A percentile compares a stretch with the other conserved stretches of the same genome.
phyloP scores from a whole-genome alignment of 805 yeast genomes.

The Ogataea corticis region DNA sequence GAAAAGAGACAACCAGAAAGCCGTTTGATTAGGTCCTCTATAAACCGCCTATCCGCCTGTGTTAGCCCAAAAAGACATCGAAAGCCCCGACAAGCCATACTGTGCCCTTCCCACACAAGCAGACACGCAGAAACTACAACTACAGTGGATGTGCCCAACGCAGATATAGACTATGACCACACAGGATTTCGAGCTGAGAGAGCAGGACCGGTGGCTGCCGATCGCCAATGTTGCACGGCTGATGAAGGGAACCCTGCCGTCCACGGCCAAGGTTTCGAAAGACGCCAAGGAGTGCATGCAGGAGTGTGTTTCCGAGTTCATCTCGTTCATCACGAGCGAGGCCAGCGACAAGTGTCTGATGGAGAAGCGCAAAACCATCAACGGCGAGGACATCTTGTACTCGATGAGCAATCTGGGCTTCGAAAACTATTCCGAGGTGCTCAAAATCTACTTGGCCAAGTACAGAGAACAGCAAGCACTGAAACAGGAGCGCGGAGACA shows the following conservation, averaged over 20 bases:
- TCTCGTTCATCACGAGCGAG: slow-evolving; percentile 66
- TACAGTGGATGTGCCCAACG: slow-evolving; percentile 3
- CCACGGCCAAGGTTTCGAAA: slow-evolving; percentile 72
- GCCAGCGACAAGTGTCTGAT: slow-evolving; percentile 61
- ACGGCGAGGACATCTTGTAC: slow-evolving; percentile 66
- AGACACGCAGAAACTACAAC: neutral
- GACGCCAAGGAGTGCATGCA: slow-evolving; percentile 80
- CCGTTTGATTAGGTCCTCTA: neutral
- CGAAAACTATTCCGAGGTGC: slow-evolving; percentile 68
- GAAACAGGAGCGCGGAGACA: slow-evolving; percentile 65
- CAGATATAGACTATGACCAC: slow-evolving; percentile 19
- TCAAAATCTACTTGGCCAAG: slow-evolving; percentile 67
- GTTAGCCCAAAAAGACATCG: neutral
- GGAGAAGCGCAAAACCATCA: slow-evolving; percentile 68
- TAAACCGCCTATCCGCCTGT: neutral
- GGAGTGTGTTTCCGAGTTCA: slow-evolving; percentile 61
- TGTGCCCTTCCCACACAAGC: too few species aligned
- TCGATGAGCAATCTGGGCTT: slow-evolving; percentile 67
- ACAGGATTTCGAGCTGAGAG: slow-evolving; percentile 51
- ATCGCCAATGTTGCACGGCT: slow-evolving; percentile 70
- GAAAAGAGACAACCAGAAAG: neutral
- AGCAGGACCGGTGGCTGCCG: slow-evolving; percentile 62
- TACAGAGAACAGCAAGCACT: slow-evolving; percentile 74
- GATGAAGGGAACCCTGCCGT: slow-evolving; percentile 73
- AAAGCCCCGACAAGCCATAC: neutral